Conservation (phyloP, 169 alveolate genomes). For the Cryptosporidium parvum region DNA sequence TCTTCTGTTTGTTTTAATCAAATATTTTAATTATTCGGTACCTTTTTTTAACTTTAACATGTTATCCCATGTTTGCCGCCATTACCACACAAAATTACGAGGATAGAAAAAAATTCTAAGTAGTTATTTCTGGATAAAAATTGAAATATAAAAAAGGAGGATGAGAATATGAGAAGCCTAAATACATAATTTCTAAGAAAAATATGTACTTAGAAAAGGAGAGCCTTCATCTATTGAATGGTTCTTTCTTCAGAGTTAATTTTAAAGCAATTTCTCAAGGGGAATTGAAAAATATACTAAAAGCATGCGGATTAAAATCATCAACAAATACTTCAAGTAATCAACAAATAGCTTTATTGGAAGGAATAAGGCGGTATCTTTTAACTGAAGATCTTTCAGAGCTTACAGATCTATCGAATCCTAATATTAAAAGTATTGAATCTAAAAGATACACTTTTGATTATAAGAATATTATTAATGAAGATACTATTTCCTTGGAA, state of each 20-base stretch:
- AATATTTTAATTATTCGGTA: not conserved
- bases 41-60: not conserved
- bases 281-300: constrained; percentile 23
- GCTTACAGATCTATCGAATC: not conserved
- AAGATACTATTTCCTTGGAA: constrained; percentile 15
- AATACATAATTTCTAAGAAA: not conserved
- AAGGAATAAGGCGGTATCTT: constrained; percentile 41
- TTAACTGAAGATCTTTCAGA: constrained; percentile 39
- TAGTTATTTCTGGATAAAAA: not conserved
- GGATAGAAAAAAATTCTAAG: not conserved
- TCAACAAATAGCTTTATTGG: constrained; percentile 24
- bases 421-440: not conserved
- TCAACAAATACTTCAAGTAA: constrained; percentile 26
- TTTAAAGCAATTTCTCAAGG: constrained; percentile 18
- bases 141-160: not conserved
- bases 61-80: not conserved
- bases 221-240: constrained; percentile 34
- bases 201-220: constrained; percentile 50
- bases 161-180: not conserved
- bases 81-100: constrained; percentile 1
- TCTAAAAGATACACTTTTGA: not conserved
- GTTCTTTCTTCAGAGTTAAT: constrained; percentile 61
- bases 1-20: not conserved
- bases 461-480: constrained; percentile 24
- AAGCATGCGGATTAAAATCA: constrained; percentile 63